These are phyloP conservation scores for Nannochloropsis gaditana DNA, from an alignment of 108 stramenopile species.

Conservation along the genomic window DNA sequence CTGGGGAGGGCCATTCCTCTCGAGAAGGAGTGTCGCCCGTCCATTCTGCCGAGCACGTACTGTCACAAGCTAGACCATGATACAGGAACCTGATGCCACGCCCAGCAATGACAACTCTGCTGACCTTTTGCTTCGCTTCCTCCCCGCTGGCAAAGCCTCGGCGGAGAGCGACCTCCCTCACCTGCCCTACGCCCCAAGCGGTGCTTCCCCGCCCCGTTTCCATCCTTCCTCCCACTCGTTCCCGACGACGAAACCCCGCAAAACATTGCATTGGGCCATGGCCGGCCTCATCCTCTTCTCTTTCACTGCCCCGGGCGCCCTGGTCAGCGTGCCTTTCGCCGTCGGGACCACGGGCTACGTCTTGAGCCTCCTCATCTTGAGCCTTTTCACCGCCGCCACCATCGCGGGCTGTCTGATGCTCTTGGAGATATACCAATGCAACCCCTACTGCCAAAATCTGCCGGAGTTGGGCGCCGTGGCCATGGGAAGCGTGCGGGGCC, in stretches of 20 bases:
- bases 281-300: conserved; percentile 20
- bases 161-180: not conserved
- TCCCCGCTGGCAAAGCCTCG: not conserved
- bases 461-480: not conserved
- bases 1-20: too few species aligned
- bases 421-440: not conserved
- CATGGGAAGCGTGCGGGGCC: not conserved
- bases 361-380: not conserved
- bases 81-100: not conserved
- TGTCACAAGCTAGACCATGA: not conserved
- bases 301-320: conserved; percentile 18
- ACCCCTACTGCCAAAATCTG: not conserved
- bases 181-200: not conserved
- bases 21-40: too few species aligned
- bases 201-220: not conserved
- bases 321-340: conserved; percentile 21
- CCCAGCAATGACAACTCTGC: not conserved
- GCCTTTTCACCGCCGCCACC: not conserved
- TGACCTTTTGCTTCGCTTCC: not conserved
- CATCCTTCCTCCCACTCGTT: not conserved
- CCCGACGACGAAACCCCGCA: not conserved
- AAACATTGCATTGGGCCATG: conserved; percentile 25
- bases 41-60: too few species aligned
- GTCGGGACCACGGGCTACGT: conserved; percentile 6
- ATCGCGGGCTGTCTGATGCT: not conserved